A percentile compares a stretch with the other conserved stretches of the same genome.
Evolutionary conservation across 169 alveolate species (phyloP).

Genomic region (Plasmodium gallinaceum): DNA sequence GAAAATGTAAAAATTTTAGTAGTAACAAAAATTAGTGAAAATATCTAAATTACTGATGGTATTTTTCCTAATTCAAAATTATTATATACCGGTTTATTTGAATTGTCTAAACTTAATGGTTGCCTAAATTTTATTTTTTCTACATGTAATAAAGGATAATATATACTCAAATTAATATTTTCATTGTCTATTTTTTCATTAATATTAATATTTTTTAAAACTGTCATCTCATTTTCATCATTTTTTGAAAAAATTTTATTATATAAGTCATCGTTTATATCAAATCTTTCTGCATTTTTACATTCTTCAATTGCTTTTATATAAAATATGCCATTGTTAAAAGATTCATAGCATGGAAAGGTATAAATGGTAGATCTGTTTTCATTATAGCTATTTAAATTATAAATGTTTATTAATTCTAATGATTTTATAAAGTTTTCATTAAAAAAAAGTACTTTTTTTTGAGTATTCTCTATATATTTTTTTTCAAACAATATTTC

Average conservation of each 20-base stretch:
- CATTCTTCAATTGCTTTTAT: conserved; percentile 71
- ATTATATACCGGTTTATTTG: neutral
- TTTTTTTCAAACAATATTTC: conserved; percentile 59
- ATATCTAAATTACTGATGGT: conserved; percentile 40
- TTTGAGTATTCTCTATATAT: conserved; percentile 23
- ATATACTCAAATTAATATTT: conserved; percentile 25
- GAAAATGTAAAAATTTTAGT: neutral
- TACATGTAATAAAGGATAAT: conserved; percentile 60
- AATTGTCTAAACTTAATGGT: neutral
- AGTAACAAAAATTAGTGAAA: too few relatives aligned
- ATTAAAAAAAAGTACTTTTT: conserved; percentile 46
- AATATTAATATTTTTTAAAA: conserved; percentile 48
- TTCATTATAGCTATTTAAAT: conserved; percentile 65
- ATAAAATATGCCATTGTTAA: conserved; percentile 45
- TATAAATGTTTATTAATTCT: conserved; percentile 39
- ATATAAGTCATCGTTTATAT: conserved; percentile 34
- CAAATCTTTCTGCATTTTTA: conserved; percentile 64
- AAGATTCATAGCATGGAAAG: conserved; percentile 28
- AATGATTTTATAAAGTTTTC: conserved; percentile 45
- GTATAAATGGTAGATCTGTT: conserved; percentile 68
- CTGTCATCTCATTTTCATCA: conserved; percentile 16
- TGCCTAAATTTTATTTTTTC: conserved; percentile 70
- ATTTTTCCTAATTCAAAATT: conserved; percentile 57
- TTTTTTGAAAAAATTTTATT: conserved; percentile 50
- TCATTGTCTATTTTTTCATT: conserved; percentile 36